These are phyloP conservation scores for Hyaloscypha bicolor DNA, from an alignment of 495 filamentous ascomycete species.

Conservation along the genomic window DNA sequence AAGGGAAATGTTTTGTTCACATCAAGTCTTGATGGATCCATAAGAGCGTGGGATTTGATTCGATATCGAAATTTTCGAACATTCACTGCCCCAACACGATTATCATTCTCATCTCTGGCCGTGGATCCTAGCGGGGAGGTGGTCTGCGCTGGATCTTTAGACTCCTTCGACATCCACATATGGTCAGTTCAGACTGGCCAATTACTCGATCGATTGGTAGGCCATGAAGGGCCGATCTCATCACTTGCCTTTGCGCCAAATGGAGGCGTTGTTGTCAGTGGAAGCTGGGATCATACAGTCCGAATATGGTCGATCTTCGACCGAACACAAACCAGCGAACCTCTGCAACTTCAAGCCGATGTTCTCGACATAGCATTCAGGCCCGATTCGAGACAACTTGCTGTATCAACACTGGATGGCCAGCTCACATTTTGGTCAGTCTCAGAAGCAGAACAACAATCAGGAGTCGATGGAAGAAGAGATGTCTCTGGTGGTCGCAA, in stretches of 20 bases:
- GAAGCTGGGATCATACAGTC: conserved; percentile 94
- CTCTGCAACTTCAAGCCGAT: conserved; percentile 86
- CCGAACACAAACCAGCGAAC: conserved; percentile 91
- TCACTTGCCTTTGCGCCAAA: conserved; percentile 85
- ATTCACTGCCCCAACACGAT: conserved; percentile 86
- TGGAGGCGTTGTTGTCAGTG: conserved; percentile 79
- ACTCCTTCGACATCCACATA: conserved; percentile 95
- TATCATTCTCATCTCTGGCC: conserved; percentile 90
- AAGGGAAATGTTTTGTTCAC: conserved; percentile 95
- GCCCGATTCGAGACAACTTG: conserved; percentile 87
- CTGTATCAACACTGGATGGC: conserved; percentile 90
- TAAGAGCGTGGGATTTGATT: conserved; percentile 95
- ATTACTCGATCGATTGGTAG: conserved; percentile 84
- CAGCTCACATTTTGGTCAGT: conserved; percentile 95
- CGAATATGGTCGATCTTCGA: conserved; percentile 94
- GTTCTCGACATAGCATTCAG: conserved; percentile 85
- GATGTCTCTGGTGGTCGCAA: conserved; percentile 94
- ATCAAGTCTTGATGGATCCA: conserved; percentile 87
- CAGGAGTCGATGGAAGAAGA: conserved; percentile 81
- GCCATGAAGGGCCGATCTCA: conserved; percentile 92
- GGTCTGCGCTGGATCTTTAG: conserved; percentile 90
- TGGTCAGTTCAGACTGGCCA: conserved; percentile 99
- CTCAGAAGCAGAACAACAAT: conserved; percentile 78
- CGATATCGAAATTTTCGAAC: conserved; percentile 96
- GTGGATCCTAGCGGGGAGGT: conserved; percentile 98